phyloP scores from a whole-genome alignment of 192 early-diverging fungal genomes.

The Entomortierella lignicola region DNA sequence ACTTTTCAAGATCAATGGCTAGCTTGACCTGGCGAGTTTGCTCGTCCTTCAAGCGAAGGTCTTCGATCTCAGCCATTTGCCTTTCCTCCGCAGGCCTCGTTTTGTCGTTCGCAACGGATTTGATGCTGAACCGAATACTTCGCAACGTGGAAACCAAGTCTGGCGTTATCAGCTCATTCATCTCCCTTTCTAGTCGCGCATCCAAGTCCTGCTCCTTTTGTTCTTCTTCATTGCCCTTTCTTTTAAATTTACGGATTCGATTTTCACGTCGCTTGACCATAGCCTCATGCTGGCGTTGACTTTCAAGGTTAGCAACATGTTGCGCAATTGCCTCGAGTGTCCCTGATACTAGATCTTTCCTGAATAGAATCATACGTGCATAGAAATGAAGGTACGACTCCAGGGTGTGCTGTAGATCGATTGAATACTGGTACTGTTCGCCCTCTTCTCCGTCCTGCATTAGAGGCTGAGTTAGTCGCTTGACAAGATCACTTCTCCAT shows the following conservation, averaged over 20 bases:
- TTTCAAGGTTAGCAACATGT: constrained; percentile 2
- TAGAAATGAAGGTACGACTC: constrained; percentile 40
- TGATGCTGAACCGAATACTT: constrained; percentile 18
- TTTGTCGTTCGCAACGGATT: constrained; percentile 11
- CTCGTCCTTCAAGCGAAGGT: constrained; percentile 23
- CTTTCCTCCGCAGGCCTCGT: constrained; percentile 1
- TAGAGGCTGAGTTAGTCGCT: constrained; percentile 39
- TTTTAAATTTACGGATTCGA: constrained; percentile 18
- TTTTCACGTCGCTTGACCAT: constrained; percentile 36
- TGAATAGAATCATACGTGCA: constrained; percentile 15
- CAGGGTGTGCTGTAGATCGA: constrained; percentile 39
- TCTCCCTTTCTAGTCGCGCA: constrained; percentile 25
- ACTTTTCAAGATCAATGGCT: constrained; percentile 24
- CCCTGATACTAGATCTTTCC: constrained; percentile 24
- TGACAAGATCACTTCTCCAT: constrained; percentile 46
- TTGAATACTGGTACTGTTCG: constrained; percentile 42
- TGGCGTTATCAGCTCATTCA: constrained; percentile 15
- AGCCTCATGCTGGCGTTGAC: constrained; percentile 1
- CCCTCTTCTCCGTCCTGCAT: constrained; percentile 44
- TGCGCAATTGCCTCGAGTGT: constrained; percentile 15
- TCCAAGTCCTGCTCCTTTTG: constrained; percentile 17
- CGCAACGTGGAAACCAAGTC: constrained; percentile 16
- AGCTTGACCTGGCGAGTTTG: constrained; percentile 21
- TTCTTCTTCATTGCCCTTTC: constrained; percentile 9
- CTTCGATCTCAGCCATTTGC: constrained; percentile 29